A percentile compares a stretch with the other conserved stretches of the same genome.
Evolutionary conservation across 306 rosid genomes (phyloP).

Genomic region (Corylus americana): DNA sequence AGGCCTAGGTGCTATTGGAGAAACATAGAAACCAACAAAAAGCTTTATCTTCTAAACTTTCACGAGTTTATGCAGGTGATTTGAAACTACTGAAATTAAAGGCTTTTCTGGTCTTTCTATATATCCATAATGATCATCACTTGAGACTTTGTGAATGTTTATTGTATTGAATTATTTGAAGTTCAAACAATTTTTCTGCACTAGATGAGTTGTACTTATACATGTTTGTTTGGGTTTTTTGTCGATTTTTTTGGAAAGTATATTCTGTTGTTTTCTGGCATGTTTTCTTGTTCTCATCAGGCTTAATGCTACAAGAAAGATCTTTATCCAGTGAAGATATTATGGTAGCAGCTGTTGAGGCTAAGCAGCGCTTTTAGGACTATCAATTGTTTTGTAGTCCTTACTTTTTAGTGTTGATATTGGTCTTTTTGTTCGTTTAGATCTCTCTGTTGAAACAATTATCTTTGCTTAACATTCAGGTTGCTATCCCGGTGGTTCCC

Average conservation of each 20-base stretch:
- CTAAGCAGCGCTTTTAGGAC: not conserved
- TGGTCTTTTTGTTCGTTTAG: not conserved
- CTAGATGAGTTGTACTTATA: not conserved
- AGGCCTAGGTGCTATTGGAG: not conserved
- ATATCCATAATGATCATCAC: not conserved
- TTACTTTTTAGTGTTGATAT: not conserved
- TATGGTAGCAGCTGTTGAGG: not conserved
- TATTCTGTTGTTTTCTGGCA: not conserved
- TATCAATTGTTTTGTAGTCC: not conserved
- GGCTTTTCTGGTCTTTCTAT: not conserved
- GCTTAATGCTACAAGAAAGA: not conserved
- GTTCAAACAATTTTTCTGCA: not conserved
- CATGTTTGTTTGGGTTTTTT: not conserved
- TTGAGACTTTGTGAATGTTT: not conserved
- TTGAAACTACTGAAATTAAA: not conserved
- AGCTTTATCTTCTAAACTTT: not conserved
- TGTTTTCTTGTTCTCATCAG: not conserved
- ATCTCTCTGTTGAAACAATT: not conserved
- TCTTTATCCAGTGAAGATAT: not conserved
- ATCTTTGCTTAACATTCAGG: slow-evolving; percentile 47
- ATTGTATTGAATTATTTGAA: not conserved
- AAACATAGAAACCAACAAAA: not conserved
- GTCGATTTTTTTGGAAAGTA: not conserved
- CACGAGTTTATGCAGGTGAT: not conserved
- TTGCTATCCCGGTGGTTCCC: slow-evolving; percentile 98